Evolutionary conservation across 2,329 filamentous ascomycete species (phyloP), one percentile per base, ranked within the genome.

Genomic region (Didymellaceae sp.): DNA sequence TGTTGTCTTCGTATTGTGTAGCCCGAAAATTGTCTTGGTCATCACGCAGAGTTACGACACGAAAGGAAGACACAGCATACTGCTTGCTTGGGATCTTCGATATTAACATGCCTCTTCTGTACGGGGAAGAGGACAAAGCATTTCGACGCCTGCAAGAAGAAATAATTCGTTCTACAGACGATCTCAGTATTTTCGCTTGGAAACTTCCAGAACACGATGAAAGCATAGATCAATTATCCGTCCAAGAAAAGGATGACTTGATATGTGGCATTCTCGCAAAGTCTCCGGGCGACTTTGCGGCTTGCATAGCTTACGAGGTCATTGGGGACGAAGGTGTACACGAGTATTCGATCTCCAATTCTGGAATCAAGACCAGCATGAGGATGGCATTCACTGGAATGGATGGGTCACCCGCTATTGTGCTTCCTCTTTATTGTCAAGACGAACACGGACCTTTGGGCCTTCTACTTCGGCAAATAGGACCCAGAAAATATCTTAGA

Each of bases 1-100:
- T 11, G 1, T 28, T 40, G 2, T 8, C 10, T 6, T 18, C 18
- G 14, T 8, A 26, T 17, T 14, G 14, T 3, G 30, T 60, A 10
- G 58, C 45, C 1, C 33, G 50, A 11, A 42, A 51, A 13, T 55
- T 63, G 48, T 51, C 37, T 1, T 70, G 65, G 66, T 57, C 58
- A 10, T 37, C 57, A 6, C n/a, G 20, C 1, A 42, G 66, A 5
- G 9, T 49, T 6, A 65, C 66, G 0, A 63, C 52, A n/a, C 31
- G 49, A 13, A 33, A 34, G 8, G 63, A 66, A 33, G 63, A 67
- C 18, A 50, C 45, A 13, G 59, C 58, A 1, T 67, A 66, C 31
- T 65, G 47, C n/a, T 40, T 67, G 7, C 26, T 66, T 17, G 64
- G 63, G 2, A 49, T 66, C 5, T 62, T 66, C 28, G 44, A 50